A percentile compares a stretch with the other conserved stretches of the same genome.
These are phyloP conservation scores for Trichophyton rubrum DNA, from an alignment of 2,329 filamentous ascomycete species.

Conservation along the genomic window DNA sequence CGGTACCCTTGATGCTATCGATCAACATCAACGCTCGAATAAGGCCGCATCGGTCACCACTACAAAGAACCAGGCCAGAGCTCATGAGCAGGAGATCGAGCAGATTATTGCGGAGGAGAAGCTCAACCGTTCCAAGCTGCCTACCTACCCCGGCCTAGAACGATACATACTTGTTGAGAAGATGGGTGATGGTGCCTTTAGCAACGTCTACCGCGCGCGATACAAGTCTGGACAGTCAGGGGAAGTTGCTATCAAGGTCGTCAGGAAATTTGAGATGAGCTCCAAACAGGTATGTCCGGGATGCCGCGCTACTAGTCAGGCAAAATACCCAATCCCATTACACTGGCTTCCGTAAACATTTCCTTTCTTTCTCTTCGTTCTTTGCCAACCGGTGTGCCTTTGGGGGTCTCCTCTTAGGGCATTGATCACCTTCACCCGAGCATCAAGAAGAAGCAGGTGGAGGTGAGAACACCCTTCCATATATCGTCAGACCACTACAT, in stretches of 20 bases:
- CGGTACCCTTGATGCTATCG: constrained; percentile 50
- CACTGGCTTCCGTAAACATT: not conserved
- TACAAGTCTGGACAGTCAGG: constrained; percentile 55
- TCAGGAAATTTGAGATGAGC: constrained; percentile 98
- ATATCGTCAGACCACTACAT: constrained; percentile 26
- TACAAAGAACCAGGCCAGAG: constrained; percentile 26
- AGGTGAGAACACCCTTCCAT: constrained; percentile 57
- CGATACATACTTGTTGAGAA: constrained; percentile 82
- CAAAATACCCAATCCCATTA: not conserved
- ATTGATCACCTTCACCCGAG: constrained; percentile 88
- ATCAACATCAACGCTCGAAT: constrained; percentile 39
- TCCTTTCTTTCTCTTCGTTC: constrained; percentile 14
- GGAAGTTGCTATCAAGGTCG: constrained; percentile 94
- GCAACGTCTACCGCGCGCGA: constrained; percentile 86
- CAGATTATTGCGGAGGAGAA: constrained; percentile 87
- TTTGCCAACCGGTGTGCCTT: constrained; percentile 5
- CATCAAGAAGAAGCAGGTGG: constrained; percentile 73
- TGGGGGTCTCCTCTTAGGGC: constrained; percentile 49
- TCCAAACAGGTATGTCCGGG: constrained; percentile 73
- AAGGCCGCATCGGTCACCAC: constrained; percentile 31
- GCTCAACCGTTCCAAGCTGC: constrained; percentile 71
- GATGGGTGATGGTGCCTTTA: constrained; percentile 98
- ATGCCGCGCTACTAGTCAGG: constrained; percentile 4
- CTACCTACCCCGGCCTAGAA: constrained; percentile 71
- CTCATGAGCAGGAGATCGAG: constrained; percentile 55